Evolutionary conservation across 1,139 yeast species (phyloP), one percentile per base, ranked within the genome.

Genomic region (Saccharomyces hybrid): DNA sequence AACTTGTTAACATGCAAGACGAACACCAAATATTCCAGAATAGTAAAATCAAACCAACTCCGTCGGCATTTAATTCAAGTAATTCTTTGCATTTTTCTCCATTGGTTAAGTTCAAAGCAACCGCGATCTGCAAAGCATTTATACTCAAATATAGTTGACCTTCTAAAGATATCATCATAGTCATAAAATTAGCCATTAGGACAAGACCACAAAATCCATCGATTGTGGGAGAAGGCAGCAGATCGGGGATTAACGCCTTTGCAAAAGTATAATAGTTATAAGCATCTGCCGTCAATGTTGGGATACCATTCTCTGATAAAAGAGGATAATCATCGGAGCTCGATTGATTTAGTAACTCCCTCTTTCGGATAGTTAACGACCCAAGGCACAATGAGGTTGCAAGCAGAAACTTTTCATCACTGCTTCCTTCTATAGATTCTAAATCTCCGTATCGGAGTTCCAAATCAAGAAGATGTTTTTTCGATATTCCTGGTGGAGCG

Each of bases 11-110:
- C 55, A 53, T 50, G 41, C 53, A 50, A 26, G 50, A 53, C 7
- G 53, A 51, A 42, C 55, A 50, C 55, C 55, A 53, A 38, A 51
- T 16, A 31, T 50, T 53, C 55, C 55, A 53, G 11, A 53, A 53
- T 32, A 53, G 21, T 9, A 53, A 21, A 12, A 53, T 21, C 27
- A 51, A 14, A 6, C 53, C 55, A 14, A 32, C 7, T 21, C 42
- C 32, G 19, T 19, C 38, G 12, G 32, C 21, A 8, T 28, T 32
- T 2, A 38, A 21, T 27, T 14, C 27, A 7, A 38, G 8, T 6
- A 32, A 42, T 19, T 38, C 24, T 19, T 38, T 19, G 26, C 14
- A 38, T 16, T 16, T 38, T 16, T 11, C 19, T 11, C 16, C 16
- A 8, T 11, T 34, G 38, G 12, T 53, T 4, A 53, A n/a, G 41